Base-by-base conservation (phyloP, 805 yeast species). In the Candida maltosa region DNA sequence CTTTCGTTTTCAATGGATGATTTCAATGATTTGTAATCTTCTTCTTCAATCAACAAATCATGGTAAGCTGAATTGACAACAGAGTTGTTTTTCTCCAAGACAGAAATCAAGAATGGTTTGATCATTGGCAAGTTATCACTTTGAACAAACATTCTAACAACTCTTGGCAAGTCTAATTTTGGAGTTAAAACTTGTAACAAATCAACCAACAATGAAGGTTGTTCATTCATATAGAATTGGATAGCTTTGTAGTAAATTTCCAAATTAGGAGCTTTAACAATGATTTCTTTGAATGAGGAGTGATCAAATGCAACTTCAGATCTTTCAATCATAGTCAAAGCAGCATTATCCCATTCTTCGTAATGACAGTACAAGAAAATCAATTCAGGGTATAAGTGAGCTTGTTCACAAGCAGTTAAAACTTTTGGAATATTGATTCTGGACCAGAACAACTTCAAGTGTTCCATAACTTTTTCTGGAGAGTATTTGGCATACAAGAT, bases 301-400 rank as follows among this genome's bases (percentile, higher is more conserved):
- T 93, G 98, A 50, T 93, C 97, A 54, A 91, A 89, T 12, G 96
- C 88, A 48, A 83, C 83, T 41, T 94, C 87, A 3, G 95, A 83
- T 57, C 80, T 87, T 60, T 93, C 97, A 72, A 93, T 93, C 89
- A 93, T 87, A 11, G 96, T 80, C 57, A 93, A 74, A 23, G 96
- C 88, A 42, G 98, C 98, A 62, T 93, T 93, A 62, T 93, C 98
- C 95, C 96, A 93, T 69, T 93, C 98, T 58, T 93, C 98, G 60
- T 93, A 93, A 64, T 93, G 98, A 58, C 96, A 88, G 69, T 91
- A 91, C 61, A 93, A 71, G 80, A 93, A 93, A 39, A 93, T 87
- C 49, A 91, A 73, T 67, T 93, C 98, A 15, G 94, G 93, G 89
- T 97, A 93, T 56, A 93, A 70, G 57, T 93, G 98, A 26, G 96